Base-by-base conservation (phyloP, 2,329 filamentous ascomycete species). In the Didymellaceae sp. region DNA sequence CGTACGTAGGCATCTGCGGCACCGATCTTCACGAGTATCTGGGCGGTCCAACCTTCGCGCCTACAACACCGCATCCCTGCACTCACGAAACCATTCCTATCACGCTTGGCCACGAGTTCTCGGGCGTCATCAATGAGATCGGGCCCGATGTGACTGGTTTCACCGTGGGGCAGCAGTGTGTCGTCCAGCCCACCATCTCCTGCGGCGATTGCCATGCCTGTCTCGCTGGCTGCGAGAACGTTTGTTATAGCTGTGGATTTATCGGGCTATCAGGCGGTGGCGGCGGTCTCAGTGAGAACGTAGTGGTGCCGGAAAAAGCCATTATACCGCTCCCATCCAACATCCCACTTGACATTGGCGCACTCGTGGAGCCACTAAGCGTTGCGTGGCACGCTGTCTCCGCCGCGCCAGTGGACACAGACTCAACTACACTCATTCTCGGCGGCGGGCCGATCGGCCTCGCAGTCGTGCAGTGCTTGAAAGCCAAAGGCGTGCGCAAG, bases 101-200 rank as follows among this genome's bases (percentile, higher is more conserved):
- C 8, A 84, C 79, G 0, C 74, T 88, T 8, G 86, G 86, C 20
- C 86, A 88, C 62, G 86, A 88, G 63, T 85, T 88, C 67, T 82
- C 79, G 3, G 86, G 85, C 9, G 77, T 78, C 2, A 74, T 88
- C 24, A 75, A 79, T 9, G 82, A 86, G 57, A 71, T 87, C n/a
- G 85, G 85, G 0, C 61, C 74, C 0, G 76, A 72, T 1, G 79
- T 84, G 1, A 68, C 61, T 0, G 65, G 66, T 8, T 71, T 86
- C 38, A 73, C 77, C 33, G 65, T 80, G 1, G 85, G 85, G 1
- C 80, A 87, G 22, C 63, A 60, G 28, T 84, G 86, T 14, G 82
- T 79, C 5, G 76, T 87, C 3, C 82, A 84, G 55, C 86, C 86
- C 2, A 85, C 80, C 9, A 75, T 87, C 38, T 82, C 75, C 51